Conservation (phyloP, 768 basidiomycete species). For the Trametes villosa region DNA sequence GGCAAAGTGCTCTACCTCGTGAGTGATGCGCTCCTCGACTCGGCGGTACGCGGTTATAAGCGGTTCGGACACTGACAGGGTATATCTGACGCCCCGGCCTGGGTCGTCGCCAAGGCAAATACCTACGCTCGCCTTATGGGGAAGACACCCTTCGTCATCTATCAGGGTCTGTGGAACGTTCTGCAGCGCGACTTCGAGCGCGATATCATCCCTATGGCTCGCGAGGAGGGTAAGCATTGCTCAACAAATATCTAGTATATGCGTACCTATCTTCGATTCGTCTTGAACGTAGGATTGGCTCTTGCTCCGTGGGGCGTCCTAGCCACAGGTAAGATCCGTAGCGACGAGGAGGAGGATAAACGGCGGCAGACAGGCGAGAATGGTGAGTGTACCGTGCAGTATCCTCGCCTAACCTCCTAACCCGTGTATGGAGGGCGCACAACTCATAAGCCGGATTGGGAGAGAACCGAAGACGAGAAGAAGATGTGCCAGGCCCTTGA, state of each 20-base stretch:
- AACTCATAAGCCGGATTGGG: slow-evolving; percentile 38
- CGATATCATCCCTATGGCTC: slow-evolving; percentile 40
- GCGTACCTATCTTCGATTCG: neutral
- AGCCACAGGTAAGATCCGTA: slow-evolving; percentile 40
- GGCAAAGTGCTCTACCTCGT: slow-evolving; percentile 48
- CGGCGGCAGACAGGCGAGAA: slow-evolving; percentile 29
- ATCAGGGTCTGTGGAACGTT: slow-evolving; percentile 38
- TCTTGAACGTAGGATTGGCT: neutral
- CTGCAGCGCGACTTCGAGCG: slow-evolving; percentile 40
- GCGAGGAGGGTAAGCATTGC: neutral
- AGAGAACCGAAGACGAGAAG: slow-evolving; percentile 47
- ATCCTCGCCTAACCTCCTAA: neutral
- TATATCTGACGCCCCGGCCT: slow-evolving; percentile 36
- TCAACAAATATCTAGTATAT: neutral
- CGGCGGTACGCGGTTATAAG: no score
- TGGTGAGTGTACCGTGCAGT: slow-evolving; percentile 21
- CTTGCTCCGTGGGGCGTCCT: slow-evolving; percentile 33
- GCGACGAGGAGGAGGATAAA: slow-evolving; percentile 39
- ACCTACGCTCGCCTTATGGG: slow-evolving; percentile 42
- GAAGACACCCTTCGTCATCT: slow-evolving; percentile 37
- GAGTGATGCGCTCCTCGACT: neutral
- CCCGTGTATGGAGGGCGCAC: neutral
- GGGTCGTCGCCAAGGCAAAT: slow-evolving; percentile 40
- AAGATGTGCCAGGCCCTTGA: slow-evolving; percentile 47
- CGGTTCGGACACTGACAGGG: neutral